Evolutionary conservation across 805 yeast genomes (phyloP), one percentile per base, ranked within the genome.

Genomic region (Myxozyma vanderwaltii): DNA sequence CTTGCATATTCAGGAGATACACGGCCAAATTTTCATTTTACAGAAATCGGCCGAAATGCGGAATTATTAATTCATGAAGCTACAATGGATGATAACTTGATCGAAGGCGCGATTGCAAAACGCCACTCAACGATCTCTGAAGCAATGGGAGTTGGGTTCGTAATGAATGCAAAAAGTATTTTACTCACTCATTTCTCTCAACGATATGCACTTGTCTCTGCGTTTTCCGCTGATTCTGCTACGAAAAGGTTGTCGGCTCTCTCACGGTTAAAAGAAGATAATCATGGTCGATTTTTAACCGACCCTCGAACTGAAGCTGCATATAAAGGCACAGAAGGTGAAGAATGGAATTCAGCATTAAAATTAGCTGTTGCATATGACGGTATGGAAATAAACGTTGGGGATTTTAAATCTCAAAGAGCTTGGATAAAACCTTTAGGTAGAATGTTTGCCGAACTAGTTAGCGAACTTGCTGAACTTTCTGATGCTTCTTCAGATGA

Each of bases 1-100:
- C 77, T 91, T 0, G 86, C 97, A 0, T 94, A 89, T 71, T 90
- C 97, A 1, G 99, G 99, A 12, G 99, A 94, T 70, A 89, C 98
- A 0, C 82, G 97, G 67, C 99, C 99, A 0, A 85, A 84, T 63
- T 74, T 71, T 50, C 71, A 68, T 44, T 91, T 91, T 72, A 82
- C 86, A 0, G 77, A 75, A 1, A 81, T 89, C 54, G 98, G 97
- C 1, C 60, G 69, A 21, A 71, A 76, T 12, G 82, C 89, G 27
- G 92, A 90, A 69, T 71, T 94, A 50, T 77, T 94, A 59, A 85
- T 94, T 50, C 99, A 94, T 72, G 99, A 94, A 72, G 91, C 97
- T 0, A 89, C 99, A 0, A 80, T 94, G 62, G 97, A 89, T 58
- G 89, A 90, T 71, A 88, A 81, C 33, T 77, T 90, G 48, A 75